Percentiles rank a stretch among this genome's conserved stretches.
phyloP scores from a whole-genome alignment of 257 asterid species.

The Leptodermis oblonga region DNA sequence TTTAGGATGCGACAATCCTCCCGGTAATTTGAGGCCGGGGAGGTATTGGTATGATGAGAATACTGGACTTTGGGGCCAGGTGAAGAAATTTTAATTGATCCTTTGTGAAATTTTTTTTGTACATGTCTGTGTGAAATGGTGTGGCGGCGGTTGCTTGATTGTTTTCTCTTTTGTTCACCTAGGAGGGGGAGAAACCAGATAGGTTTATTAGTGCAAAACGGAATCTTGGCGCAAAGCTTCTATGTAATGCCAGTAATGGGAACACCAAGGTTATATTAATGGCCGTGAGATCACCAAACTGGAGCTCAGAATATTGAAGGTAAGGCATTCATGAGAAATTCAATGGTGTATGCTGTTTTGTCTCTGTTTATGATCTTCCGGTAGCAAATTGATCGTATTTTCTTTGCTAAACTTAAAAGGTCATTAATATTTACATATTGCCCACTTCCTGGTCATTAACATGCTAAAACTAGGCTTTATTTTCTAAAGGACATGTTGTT shows the following conservation, averaged over 20 bases:
- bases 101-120: background rate
- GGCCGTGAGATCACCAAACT: slow-evolving; percentile 68
- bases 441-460: background rate
- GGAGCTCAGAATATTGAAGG: slow-evolving; percentile 72
- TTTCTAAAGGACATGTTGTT: background rate
- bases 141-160: slow-evolving; percentile 9
- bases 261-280: slow-evolving; percentile 57
- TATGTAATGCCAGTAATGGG: slow-evolving; percentile 55
- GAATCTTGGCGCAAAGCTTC: slow-evolving; percentile 62
- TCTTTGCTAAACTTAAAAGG: background rate
- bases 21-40: slow-evolving; percentile 54
- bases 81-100: slow-evolving; percentile 19
- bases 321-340: slow-evolving; percentile 10
- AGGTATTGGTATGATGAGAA: slow-evolving; percentile 74
- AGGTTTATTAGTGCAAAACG: slow-evolving; percentile 50
- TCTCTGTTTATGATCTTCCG: background rate
- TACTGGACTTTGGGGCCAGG: slow-evolving; percentile 88
- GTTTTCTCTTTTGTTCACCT: slow-evolving; percentile 15
- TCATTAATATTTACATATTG: background rate
- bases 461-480: background rate
- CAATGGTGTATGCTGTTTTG: background rate
- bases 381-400: background rate
- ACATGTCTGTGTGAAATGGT: background rate
- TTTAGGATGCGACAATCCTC: slow-evolving; percentile 48
- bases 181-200: slow-evolving; percentile 73